Base-by-base conservation (phyloP, 192 early-diverging fungal genomes). In the Backusella australiensis region DNA sequence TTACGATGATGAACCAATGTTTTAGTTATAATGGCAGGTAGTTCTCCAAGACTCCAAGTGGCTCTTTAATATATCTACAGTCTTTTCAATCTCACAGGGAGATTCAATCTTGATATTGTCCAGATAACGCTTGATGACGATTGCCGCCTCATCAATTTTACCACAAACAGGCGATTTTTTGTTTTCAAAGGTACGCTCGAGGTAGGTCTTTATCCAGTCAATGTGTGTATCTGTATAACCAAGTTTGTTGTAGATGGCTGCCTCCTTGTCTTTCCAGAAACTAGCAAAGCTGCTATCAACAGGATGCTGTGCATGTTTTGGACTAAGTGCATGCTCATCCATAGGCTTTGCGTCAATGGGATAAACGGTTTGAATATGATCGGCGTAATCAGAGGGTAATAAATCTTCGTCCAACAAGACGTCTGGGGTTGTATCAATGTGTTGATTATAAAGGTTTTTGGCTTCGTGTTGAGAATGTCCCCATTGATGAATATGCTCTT, bases 171-270 rank as follows among this genome's bases (percentile, higher is more conserved):
- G 42, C 41, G 70, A 71, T 19, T 71, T 71, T 34, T 71, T 41
- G 19, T 75, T 66, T 44, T 75, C 19, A 34, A 75, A 75, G 23
- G 74, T 34, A 29, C 41, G 29, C 12, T 38, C 63, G 4, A 75
- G 65, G 19, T 75, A 67, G 34, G 38, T 38, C 63, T 75, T 65
- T 42, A 75, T 67, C 74, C 74, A 75, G 12, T 75, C 39, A 26
- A 75, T 67, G 6, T 75, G 74, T 34, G 63, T 65, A 19, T 75
- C 74, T 34, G 74, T 75, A 17, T 75, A 75, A 4, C 74, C 74
- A 14, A 75, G 11, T 14, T 23, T 36, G 35, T 65, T 65, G 32
- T 67, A 67, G 23, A 42, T 23, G 9, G 44, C 63, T 15, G n/a
- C 26, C 15, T 65, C 59, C 3, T 21, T 67, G 19, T 66, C 38